Percentiles rank a stretch among this genome's conserved stretches.
These are phyloP conservation scores for Aspergillus pseudoterreus DNA, from an alignment of 2,329 filamentous ascomycete species.

Conservation along the genomic window DNA sequence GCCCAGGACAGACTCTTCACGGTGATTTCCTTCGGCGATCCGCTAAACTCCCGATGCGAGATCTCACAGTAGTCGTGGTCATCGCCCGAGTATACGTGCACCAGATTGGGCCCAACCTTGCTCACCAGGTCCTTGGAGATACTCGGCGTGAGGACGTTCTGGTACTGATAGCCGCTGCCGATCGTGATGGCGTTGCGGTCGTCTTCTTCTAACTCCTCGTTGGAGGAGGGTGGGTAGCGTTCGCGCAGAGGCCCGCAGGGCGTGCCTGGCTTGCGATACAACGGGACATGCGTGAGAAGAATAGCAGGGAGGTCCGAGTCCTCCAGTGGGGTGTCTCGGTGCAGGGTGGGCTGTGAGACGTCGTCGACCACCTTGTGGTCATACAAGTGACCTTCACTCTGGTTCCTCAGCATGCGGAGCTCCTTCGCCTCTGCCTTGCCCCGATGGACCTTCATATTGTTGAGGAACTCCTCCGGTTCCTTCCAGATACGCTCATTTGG, in stretches of 20 bases:
- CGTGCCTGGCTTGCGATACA: constrained; percentile 77
- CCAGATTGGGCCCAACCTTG: constrained; percentile 70
- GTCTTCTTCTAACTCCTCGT: constrained; percentile 57
- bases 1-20: constrained; percentile 95
- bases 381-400: constrained; percentile 54
- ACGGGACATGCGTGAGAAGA: constrained; percentile 83
- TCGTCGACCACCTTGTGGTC: constrained; percentile 61
- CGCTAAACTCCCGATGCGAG: constrained; percentile 67
- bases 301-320: constrained; percentile 74
- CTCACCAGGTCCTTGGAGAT: constrained; percentile 73
- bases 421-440: constrained; percentile 66
- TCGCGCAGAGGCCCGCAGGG: constrained; percentile 86
- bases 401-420: constrained; percentile 61
- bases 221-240: constrained; percentile 69
- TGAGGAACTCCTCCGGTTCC: constrained; percentile 72
- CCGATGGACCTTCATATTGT: constrained; percentile 62
- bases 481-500: constrained; percentile 63
- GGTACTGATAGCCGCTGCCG: constrained; percentile 83
- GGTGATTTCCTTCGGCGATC: constrained; percentile 72
- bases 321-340: constrained; percentile 17
- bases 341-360: constrained; percentile 42
- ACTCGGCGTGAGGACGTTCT: constrained; percentile 79
- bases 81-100: constrained; percentile 88
- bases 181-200: constrained; percentile 76
- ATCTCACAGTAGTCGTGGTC: constrained; percentile 98